Evolutionary conservation across 2,329 filamentous ascomycete genomes (phyloP), one percentile per base, ranked within the genome.

Genomic region (Hypoxylon sp.): DNA sequence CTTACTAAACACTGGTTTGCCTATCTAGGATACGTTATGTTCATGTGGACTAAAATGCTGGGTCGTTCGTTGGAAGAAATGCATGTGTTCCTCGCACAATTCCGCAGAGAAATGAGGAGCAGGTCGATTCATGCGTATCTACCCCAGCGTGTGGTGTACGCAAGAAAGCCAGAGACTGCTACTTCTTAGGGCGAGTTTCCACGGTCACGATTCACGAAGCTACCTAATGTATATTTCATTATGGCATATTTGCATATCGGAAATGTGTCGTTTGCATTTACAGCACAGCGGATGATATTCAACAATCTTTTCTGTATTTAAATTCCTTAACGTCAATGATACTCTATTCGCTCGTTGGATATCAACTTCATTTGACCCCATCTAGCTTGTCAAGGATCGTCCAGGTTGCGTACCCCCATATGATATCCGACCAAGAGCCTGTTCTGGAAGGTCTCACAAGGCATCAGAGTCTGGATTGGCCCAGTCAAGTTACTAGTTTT

Each of bases 41-140:
- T 68, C 51, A 68, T 72, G 66, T 72, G 70, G 70, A 72, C 60
- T 23, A 69, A 56, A 4, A 66, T 70, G 5, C 34, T 72, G 1
- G 56, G 60, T 6, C 69, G 68, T 21, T 55, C 70, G 0, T 32
- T 72, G 13, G 70, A 69, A 14, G 70, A 72, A 36, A 71, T 72
- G 70, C 66, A 69, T 3, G 59, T 71, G 11, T 72, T 69, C 58
- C 66, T 72, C 21, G 67, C 67, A 25, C 23, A 9, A 3, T 71
- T 60, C 53, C 70, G 70, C 17, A 69, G 62, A 25, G 70, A 71
- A 46, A 28, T 72, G 21, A 68, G 70, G 14, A 45, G 45, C 4
- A 59, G 32, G 21, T 60, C 55, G 6, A 62, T 67, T 10, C 68
- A 71, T 34, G 55, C 60, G 14, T 72, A 72, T 17, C 34, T 72